phyloP scores from a whole-genome alignment of 495 filamentous ascomycete species.

The Ascodesmis nigricans region DNA sequence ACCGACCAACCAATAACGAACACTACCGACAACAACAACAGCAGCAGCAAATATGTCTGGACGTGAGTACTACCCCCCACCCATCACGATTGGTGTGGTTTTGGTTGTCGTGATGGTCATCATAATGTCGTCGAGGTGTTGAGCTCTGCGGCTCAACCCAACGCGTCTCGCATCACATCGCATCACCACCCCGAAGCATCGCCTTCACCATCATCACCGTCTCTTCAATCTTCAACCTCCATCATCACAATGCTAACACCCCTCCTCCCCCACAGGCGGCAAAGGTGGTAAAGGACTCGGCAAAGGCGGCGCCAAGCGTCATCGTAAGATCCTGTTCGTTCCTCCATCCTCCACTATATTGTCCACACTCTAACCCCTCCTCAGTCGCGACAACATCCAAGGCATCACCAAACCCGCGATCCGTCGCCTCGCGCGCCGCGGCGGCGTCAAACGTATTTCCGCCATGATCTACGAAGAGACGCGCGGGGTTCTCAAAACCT shows the following conservation, averaged over 20 bases:
- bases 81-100: slow-evolving; percentile 7
- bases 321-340: slow-evolving; percentile 72
- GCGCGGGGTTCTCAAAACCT: slow-evolving; percentile 99
- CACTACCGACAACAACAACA: too few relatives aligned
- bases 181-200: too few relatives aligned
- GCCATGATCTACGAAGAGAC: slow-evolving; percentile 99
- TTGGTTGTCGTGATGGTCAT: slow-evolving; percentile 13
- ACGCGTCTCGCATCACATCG: slow-evolving; percentile 16
- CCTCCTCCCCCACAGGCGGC: slow-evolving; percentile 36
- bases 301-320: slow-evolving; percentile 70
- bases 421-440: slow-evolving; percentile 97
- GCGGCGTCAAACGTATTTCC: slow-evolving; percentile 99
- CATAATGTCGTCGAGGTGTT: slow-evolving; percentile 18
- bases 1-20: too few relatives aligned
- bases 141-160: slow-evolving; percentile 8
- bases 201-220: slow-evolving; percentile 15
- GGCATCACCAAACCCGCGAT: slow-evolving; percentile 99
- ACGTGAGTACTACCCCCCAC: slow-evolving; percentile 45
- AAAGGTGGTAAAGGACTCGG: slow-evolving; percentile 96
- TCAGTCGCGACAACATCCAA: slow-evolving; percentile 32
- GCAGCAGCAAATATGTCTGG: slow-evolving; percentile 74
- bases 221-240: slow-evolving; percentile 3
- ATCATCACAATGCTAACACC: slow-evolving; percentile 14
- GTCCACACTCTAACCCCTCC: slow-evolving; percentile 2
- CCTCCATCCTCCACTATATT: slow-evolving; percentile 13